phyloP scores from a whole-genome alignment of 2,329 filamentous ascomycete genomes.

The Penicillium sp. region DNA sequence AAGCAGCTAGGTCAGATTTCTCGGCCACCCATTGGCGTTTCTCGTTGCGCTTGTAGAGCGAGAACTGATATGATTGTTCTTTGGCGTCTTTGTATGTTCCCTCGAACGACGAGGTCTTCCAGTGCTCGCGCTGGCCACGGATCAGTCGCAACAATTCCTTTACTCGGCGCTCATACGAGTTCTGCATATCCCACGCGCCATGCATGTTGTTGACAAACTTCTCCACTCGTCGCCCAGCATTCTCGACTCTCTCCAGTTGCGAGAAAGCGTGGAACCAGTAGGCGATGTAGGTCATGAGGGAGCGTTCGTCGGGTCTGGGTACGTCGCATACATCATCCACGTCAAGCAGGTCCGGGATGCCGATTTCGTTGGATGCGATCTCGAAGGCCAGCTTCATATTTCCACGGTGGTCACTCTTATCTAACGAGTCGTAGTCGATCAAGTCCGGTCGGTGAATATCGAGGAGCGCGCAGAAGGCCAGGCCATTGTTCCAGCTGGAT shows the following conservation, averaged over 20 bases:
- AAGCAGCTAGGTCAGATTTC: slow-evolving; percentile 89
- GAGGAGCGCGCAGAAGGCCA: slow-evolving; percentile 92
- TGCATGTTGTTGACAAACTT: slow-evolving; percentile 99
- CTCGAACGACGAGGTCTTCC: slow-evolving; percentile 79
- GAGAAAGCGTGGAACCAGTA: slow-evolving; percentile 99
- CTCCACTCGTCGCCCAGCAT: slow-evolving; percentile 91
- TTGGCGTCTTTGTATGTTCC: slow-evolving; percentile 94
- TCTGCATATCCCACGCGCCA: slow-evolving; percentile 99
- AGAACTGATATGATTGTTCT: slow-evolving; percentile 76
- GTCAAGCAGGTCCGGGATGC: slow-evolving; percentile 91
- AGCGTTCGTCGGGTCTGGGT: slow-evolving; percentile 90
- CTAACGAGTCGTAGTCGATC: slow-evolving; percentile 92
- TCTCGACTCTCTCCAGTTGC: slow-evolving; percentile 98
- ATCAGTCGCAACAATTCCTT: slow-evolving; percentile 75
- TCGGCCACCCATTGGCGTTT: slow-evolving; percentile 97
- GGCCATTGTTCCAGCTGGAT: slow-evolving; percentile 91
- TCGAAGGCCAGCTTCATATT: slow-evolving; percentile 99
- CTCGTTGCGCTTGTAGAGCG: slow-evolving; percentile 82
- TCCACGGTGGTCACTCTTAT: slow-evolving; percentile 89
- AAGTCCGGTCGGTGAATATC: slow-evolving; percentile 97
- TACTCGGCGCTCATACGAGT: slow-evolving; percentile 90
- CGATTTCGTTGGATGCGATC: slow-evolving; percentile 92
- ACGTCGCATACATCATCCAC: slow-evolving; percentile 98
- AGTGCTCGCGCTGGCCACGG: slow-evolving; percentile 68
- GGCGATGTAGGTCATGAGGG: slow-evolving; percentile 98